A percentile compares a stretch with the other conserved stretches of the same genome.
phyloP scores from a whole-genome alignment of 768 basidiomycete species.

The Panaeolus cyanescens region DNA sequence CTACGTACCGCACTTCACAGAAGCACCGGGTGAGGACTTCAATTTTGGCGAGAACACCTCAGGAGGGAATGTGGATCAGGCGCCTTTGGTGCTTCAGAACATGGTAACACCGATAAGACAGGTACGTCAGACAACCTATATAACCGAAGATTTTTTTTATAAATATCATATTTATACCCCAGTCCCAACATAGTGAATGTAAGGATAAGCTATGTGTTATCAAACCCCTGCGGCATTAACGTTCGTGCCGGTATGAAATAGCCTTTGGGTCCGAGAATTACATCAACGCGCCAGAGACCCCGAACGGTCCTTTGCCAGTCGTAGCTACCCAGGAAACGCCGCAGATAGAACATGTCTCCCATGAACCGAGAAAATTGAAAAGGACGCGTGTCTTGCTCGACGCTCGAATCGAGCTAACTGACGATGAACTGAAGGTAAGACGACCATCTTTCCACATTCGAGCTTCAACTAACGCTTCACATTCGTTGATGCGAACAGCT shows the following conservation, averaged over 20 bases:
- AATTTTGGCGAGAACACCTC: slow-evolving; percentile 19
- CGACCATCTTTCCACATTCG: neutral
- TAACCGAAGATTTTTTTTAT: too few relatives aligned
- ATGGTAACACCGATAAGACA: neutral
- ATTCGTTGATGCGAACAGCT: slow-evolving; percentile 33
- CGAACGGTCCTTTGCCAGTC: too few relatives aligned
- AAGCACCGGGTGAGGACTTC: slow-evolving; percentile 11
- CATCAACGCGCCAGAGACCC: too few relatives aligned
- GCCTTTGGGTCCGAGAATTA: too few relatives aligned
- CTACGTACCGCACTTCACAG: neutral
- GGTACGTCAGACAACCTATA: neutral
- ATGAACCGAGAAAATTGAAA: slow-evolving; percentile 34
- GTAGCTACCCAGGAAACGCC: neutral
- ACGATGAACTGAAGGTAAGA: slow-evolving; percentile 75
- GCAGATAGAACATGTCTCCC: neutral
- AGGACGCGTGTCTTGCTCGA: slow-evolving; percentile 66
- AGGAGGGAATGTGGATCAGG: neutral
- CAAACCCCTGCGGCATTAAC: too few relatives aligned
- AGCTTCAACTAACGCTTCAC: slow-evolving; percentile 1
- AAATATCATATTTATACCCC: too few relatives aligned
- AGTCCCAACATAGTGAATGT: too few relatives aligned
- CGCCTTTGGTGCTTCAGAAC: neutral
- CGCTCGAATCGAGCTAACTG: slow-evolving; percentile 75
- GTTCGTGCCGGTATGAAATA: too few relatives aligned
- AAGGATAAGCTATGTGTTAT: too few relatives aligned